Evolutionary conservation across 495 filamentous ascomycete species (phyloP).

Genomic region (Tuber borchii): DNA sequence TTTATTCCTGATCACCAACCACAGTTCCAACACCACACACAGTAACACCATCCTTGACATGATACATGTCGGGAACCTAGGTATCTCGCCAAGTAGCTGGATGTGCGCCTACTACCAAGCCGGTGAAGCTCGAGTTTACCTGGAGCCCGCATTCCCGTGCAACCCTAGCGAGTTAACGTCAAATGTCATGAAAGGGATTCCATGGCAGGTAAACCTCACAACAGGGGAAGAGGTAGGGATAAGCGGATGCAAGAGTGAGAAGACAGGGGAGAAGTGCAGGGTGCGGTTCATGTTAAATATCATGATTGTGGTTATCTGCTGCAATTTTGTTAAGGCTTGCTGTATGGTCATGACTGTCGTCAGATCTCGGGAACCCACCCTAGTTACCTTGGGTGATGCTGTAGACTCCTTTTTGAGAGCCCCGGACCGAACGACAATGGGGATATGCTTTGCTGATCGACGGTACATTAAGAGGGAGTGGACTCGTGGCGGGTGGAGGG

Average conservation of each 20-base stretch:
- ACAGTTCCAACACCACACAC: background rate
- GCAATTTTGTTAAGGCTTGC: constrained; percentile 42
- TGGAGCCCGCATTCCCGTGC: background rate
- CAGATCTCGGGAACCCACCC: constrained; percentile 34
- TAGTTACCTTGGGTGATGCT: constrained; percentile 52
- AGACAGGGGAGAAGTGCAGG: constrained; percentile 13
- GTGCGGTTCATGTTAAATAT: constrained; percentile 43
- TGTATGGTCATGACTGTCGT: constrained; percentile 37
- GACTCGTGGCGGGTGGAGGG: background rate
- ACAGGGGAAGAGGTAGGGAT: background rate
- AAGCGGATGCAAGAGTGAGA: constrained; percentile 9
- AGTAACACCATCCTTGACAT: background rate
- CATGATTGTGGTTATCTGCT: constrained; percentile 44
- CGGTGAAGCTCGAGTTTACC: background rate
- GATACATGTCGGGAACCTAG: background rate
- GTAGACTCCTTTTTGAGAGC: constrained; percentile 47
- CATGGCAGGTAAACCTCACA: background rate
- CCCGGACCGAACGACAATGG: constrained; percentile 44
- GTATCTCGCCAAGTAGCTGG: background rate
- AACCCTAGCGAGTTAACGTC: no score
- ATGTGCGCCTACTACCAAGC: background rate
- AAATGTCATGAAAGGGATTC: background rate
- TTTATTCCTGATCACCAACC: background rate
- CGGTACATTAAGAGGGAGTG: constrained; percentile 15
- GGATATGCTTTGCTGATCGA: constrained; percentile 40